Evolutionary conservation across 2,329 filamentous ascomycete species (phyloP), one percentile per base, ranked within the genome.

Genomic region (Fusarium sp.): DNA sequence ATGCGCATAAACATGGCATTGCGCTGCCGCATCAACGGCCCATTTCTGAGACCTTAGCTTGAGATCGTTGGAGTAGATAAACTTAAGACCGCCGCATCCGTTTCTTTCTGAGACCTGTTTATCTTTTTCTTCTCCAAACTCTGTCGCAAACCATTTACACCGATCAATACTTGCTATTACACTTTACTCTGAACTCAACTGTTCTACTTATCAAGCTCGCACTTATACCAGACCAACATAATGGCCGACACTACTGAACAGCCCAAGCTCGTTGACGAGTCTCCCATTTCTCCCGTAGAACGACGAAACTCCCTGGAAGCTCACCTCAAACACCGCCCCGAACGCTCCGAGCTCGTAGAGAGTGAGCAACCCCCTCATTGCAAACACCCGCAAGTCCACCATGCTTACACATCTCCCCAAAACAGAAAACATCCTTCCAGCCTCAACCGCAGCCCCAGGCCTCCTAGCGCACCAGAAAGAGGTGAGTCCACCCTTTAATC

Each of bases 401-500:
- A 63, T 75, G 60, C 75, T 78, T 63, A 77, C 69, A 62, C 50
- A 38, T 60, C 35, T 55, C 38, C 57, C 62, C 37, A 62, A 64
- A 58, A 23, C 75, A 95, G 93, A 91, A 75, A 97, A 97, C 82
- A 97, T 98, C 80, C 90, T 98, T 30, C 93, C 93, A 30, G 89
- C 90, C 60, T 92, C 92, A 35, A 91, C 82, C 55, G 93, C 92
- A 20, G 94, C 94, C 0, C 94, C 95, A 1, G 88, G 91, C 5
- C 85, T 98, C 58, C 90, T 92, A 78, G 93, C 91, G 60, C 90
- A 94, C 69, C 94, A 96, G 81, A 91, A 89, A 78, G 93, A 97
- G 80, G 86, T 87, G 67, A 78, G 82, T 73, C 52, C n/a, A 30
- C 55, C 53, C 32, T 32, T 26, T 38, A 48, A 20, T 45, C 23